Conservation (phyloP, 257 asterid species). For the Jacaranda mimosifolia region DNA sequence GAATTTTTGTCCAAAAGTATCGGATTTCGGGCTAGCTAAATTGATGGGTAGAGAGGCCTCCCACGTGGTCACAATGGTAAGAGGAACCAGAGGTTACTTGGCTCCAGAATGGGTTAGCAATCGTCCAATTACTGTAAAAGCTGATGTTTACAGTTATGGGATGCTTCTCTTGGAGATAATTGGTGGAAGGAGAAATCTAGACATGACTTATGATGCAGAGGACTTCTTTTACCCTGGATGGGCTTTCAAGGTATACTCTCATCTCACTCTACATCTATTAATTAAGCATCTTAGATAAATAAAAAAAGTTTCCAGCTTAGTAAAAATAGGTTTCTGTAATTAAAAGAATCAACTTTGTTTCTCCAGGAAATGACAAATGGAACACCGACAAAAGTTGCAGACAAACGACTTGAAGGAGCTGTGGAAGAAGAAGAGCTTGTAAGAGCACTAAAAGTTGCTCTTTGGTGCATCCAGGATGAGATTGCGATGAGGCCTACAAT, state of each 20-base stretch:
- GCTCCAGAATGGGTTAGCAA: constrained; percentile 96
- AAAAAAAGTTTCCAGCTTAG: not conserved
- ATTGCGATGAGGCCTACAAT: constrained; percentile 75
- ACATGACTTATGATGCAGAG: constrained; percentile 77
- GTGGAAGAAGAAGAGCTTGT: constrained; percentile 67
- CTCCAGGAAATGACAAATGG: constrained; percentile 72
- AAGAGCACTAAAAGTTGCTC: constrained; percentile 71
- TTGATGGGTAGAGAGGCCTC: constrained; percentile 97
- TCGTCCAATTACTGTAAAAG: constrained; percentile 86
- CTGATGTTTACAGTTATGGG: constrained; percentile 93
- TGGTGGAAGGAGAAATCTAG: constrained; percentile 91
- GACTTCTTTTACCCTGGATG: constrained; percentile 95
- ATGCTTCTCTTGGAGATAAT: constrained; percentile 88
- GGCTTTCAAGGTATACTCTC: constrained; percentile 84
- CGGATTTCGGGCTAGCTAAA: constrained; percentile 94
- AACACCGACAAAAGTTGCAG: constrained; percentile 60
- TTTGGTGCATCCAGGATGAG: constrained; percentile 96
- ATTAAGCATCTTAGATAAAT: not conserved
- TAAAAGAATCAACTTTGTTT: constrained; percentile 11
- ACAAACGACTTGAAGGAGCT: constrained; percentile 68
- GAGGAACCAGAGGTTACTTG: constrained; percentile 89
- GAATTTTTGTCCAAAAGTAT: constrained; percentile 82
- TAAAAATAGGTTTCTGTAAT: not conserved
- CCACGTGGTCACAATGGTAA: constrained; percentile 79
- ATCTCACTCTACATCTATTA: not conserved